Conservation (phyloP, 371 early-diverging fungal genomes). For the Blastocladiella emersonii region DNA sequence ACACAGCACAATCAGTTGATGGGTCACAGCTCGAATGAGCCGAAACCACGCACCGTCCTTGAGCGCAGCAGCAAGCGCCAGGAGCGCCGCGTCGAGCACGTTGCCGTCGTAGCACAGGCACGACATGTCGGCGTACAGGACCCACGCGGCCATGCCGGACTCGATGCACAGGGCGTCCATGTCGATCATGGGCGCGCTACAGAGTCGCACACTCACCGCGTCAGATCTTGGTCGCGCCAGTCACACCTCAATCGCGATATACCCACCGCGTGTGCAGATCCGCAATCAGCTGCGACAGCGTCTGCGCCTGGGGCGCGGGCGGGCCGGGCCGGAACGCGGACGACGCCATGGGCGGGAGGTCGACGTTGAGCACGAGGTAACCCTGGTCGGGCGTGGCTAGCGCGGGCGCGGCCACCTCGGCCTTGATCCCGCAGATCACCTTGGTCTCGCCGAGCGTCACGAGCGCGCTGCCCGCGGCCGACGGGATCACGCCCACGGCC, state of each 20-base stretch:
- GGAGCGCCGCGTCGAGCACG: conserved; percentile 72
- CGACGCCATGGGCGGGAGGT: conserved; percentile 75
- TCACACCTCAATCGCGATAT: too few species aligned
- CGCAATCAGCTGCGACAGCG: conserved; percentile 60
- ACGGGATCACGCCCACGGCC: conserved; percentile 45
- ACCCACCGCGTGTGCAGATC: conserved; percentile 46
- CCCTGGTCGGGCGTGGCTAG: conserved; percentile 53
- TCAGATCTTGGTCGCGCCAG: too few species aligned
- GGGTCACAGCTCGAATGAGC: not conserved
- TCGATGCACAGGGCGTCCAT: conserved; percentile 65
- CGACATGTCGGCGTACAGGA: conserved; percentile 74
- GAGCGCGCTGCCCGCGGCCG: conserved; percentile 75
- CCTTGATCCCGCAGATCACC: conserved; percentile 85
- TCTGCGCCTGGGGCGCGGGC: conserved; percentile 70
- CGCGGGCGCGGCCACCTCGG: conserved; percentile 78
- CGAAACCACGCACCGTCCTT: conserved; percentile 33
- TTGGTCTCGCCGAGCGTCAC: conserved; percentile 79
- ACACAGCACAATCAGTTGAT: not conserved
- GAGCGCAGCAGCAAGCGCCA: conserved; percentile 59
- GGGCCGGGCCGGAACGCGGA: conserved; percentile 72
- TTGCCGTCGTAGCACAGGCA: conserved; percentile 85
- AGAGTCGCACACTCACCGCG: not conserved
- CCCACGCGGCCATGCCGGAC: conserved; percentile 72
- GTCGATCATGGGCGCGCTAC: conserved; percentile 45
- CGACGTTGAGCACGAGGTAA: conserved; percentile 80